phyloP scores from a whole-genome alignment of 2,329 filamentous ascomycete species.

The Colletotrichum limetticola region DNA sequence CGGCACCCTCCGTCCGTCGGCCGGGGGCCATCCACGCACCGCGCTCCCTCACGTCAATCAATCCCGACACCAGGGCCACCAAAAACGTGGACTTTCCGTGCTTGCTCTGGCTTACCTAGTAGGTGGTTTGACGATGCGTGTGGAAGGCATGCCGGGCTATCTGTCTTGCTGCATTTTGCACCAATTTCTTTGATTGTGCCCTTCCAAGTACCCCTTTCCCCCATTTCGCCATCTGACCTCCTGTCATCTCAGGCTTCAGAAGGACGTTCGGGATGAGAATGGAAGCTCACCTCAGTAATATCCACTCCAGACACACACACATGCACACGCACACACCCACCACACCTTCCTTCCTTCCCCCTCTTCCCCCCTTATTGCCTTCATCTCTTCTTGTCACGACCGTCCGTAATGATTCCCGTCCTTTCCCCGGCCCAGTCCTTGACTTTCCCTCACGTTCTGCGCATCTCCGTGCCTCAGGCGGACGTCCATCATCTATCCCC shows the following conservation, averaged over 20 bases:
- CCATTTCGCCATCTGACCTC: neutral
- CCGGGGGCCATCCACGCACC: conserved; percentile 13
- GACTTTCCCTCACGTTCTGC: conserved; percentile 13
- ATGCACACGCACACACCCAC: neutral
- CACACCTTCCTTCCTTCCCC: neutral
- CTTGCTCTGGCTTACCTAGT: neutral
- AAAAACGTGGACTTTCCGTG: conserved; percentile 1
- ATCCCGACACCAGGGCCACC: neutral
- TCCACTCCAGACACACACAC: neutral
- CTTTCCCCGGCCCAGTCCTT: neutral
- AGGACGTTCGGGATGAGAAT: neutral
- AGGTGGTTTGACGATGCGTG: neutral
- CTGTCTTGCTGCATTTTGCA: conserved; percentile 11
- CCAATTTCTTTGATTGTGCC: neutral
- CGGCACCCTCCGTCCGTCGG: conserved; percentile 16
- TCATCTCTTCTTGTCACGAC: conserved; percentile 15
- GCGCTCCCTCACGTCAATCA: neutral
- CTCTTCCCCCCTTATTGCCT: neutral
- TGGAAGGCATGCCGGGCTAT: neutral
- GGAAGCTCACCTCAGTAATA: neutral
- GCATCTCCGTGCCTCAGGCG: conserved; percentile 18
- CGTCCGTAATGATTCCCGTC: neutral
- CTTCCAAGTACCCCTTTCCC: neutral
- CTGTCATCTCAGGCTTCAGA: neutral
- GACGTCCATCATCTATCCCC: neutral